These are phyloP conservation scores for Pontederia crassipes DNA, from an alignment of 176 grass and related monocot species.

Conservation along the genomic window DNA sequence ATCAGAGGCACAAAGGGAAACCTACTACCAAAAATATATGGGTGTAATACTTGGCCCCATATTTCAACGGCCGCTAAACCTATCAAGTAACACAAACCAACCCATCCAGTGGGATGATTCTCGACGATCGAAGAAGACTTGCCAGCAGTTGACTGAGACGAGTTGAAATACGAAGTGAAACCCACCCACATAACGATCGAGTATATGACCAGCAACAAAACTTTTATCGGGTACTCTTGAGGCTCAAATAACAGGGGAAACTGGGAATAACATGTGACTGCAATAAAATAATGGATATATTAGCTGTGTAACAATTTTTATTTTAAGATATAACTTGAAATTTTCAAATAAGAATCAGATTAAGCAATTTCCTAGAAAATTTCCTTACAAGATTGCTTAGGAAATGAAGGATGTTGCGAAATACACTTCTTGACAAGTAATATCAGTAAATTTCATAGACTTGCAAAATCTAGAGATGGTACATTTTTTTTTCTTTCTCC, in stretches of 20 bases:
- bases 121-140: conserved; percentile 10
- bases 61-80: conserved; percentile 51
- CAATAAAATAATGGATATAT: conserved; percentile 22
- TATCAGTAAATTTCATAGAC: no score
- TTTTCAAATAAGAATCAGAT: no score
- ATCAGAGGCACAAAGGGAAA: conserved; percentile 85
- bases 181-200: conserved; percentile 57
- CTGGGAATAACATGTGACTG: conserved; percentile 83
- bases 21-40: conserved; percentile 38
- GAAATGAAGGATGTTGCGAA: no score
- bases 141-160: background rate
- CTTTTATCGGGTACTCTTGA: conserved; percentile 71
- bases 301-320: background rate
- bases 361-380: no score
- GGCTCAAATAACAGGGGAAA: conserved; percentile 74
- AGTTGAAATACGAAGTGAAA: conserved; percentile 46
- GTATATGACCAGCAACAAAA: conserved; percentile 53
- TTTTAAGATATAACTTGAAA: no score
- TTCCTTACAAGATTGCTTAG: no score
- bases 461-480: no score
- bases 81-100: conserved; percentile 37
- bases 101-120: conserved; percentile 41
- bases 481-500: no score
- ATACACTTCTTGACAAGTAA: no score
- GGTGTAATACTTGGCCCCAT: conserved; percentile 61